Percentiles rank a stretch among this genome's conserved stretches.
Conservation (phyloP, 768 basidiomycete species). For the Hygrocybe coccinea region DNA sequence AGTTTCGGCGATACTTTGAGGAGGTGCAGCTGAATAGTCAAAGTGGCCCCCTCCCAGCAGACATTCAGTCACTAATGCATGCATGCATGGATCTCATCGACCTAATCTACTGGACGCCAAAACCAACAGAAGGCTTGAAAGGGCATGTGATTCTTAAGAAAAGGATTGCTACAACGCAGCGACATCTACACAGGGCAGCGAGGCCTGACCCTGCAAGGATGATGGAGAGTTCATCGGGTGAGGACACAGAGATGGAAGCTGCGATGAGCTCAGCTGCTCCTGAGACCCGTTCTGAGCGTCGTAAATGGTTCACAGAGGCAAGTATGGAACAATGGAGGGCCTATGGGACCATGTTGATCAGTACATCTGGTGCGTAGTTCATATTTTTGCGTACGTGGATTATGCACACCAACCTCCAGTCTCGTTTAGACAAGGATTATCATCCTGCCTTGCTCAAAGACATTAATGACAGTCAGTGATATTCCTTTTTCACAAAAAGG, state of each 20-base stretch:
- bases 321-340: slow-evolving; percentile 14
- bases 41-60: too few species aligned
- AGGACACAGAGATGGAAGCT: slow-evolving; percentile 4
- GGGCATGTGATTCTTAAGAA: slow-evolving; percentile 1
- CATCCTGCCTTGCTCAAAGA: slow-evolving; percentile 18
- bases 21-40: too few species aligned
- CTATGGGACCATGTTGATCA: slow-evolving; percentile 15
- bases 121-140: slow-evolving; percentile 9
- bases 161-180: neutral
- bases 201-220: slow-evolving; percentile 4
- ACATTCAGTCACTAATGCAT: slow-evolving; percentile 17
- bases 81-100: slow-evolving; percentile 14
- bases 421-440: slow-evolving; percentile 15
- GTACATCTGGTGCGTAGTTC: slow-evolving; percentile 15
- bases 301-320: slow-evolving; percentile 5
- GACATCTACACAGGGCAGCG: too few species aligned
- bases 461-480: slow-evolving; percentile 10
- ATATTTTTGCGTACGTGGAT: slow-evolving; percentile 8
- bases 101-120: slow-evolving; percentile 19
- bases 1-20: too few species aligned
- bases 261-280: neutral
- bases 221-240: slow-evolving; percentile 6
- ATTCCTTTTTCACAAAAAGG: slow-evolving; percentile 5
- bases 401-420: neutral
- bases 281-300: too few species aligned